Evolutionary conservation across 768 basidiomycete species (phyloP).

Genomic region (Suillus subaureus): DNA sequence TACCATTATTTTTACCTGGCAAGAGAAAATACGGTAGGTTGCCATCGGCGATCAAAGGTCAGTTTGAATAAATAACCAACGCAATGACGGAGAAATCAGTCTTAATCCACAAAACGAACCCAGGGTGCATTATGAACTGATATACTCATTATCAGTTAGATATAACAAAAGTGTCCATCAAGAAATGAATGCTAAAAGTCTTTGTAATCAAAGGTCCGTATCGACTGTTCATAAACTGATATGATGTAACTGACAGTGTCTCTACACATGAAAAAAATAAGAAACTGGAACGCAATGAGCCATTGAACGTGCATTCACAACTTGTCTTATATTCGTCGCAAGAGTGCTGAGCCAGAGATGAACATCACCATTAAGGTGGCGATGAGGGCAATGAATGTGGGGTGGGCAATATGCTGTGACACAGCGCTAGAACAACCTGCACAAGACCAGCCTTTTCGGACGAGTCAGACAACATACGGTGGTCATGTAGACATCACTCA

Average conservation of each 20-base stretch:
- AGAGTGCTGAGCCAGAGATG: slow-evolving; percentile 57
- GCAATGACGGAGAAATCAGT: background rate
- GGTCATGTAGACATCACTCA: slow-evolving; percentile 24
- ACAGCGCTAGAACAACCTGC: slow-evolving; percentile 46
- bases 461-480: background rate
- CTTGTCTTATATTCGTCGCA: slow-evolving; percentile 15
- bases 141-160: background rate
- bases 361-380: slow-evolving; percentile 64
- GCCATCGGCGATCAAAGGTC: slow-evolving; percentile 2
- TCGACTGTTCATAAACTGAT: background rate
- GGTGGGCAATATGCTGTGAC: slow-evolving; percentile 44
- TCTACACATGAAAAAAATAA: background rate
- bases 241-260: background rate
- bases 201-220: slow-evolving; percentile 1
- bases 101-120: background rate
- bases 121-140: slow-evolving; percentile 1
- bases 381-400: slow-evolving; percentile 55
- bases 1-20: background rate
- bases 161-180: slow-evolving; percentile 4
- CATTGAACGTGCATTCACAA: background rate
- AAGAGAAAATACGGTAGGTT: background rate
- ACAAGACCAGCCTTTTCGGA: slow-evolving; percentile 56
- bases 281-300: background rate
- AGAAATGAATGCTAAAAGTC: background rate
- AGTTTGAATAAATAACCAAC: background rate